Conservation (phyloP, 163 green algal species). For the Scenedesmus sp. region DNA sequence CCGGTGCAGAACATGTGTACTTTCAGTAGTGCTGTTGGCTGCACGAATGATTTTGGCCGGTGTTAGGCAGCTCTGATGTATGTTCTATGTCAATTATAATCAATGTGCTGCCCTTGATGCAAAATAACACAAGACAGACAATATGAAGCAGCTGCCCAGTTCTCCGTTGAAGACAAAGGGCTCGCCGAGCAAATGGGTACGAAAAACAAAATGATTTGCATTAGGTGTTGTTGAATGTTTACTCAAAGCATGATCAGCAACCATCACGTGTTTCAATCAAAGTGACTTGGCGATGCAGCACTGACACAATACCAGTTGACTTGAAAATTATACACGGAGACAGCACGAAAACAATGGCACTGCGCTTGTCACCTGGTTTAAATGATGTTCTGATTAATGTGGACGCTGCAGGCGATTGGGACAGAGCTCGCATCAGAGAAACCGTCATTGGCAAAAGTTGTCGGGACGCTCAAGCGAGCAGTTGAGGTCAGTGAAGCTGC, state of each 20-base stretch:
- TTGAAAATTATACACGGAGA: neutral
- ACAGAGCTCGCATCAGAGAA: slow-evolving; percentile 26
- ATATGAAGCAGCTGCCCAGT: neutral
- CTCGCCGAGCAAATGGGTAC: neutral
- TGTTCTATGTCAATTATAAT: too few relatives aligned
- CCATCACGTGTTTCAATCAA: too few relatives aligned
- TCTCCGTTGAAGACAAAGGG: neutral
- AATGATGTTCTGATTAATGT: neutral
- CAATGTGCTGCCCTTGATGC: neutral
- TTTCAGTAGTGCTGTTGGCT: neutral
- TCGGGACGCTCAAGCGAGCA: slow-evolving; percentile 42
- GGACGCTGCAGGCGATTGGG: slow-evolving; percentile 5
- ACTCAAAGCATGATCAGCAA: neutral
- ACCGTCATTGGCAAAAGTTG: slow-evolving; percentile 38
- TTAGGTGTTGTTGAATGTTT: neutral
- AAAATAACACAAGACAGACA: neutral
- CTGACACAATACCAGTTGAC: neutral
- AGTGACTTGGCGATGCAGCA: neutral
- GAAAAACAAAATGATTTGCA: neutral
- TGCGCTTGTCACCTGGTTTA: neutral
- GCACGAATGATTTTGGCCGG: too few relatives aligned
- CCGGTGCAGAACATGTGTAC: neutral
- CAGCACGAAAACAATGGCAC: neutral
- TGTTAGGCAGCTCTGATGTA: too few relatives aligned
- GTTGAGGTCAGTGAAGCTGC: slow-evolving; percentile 35